Base-by-base conservation (phyloP, 441 rosid genomes). In the Omphalea diandra region DNA sequence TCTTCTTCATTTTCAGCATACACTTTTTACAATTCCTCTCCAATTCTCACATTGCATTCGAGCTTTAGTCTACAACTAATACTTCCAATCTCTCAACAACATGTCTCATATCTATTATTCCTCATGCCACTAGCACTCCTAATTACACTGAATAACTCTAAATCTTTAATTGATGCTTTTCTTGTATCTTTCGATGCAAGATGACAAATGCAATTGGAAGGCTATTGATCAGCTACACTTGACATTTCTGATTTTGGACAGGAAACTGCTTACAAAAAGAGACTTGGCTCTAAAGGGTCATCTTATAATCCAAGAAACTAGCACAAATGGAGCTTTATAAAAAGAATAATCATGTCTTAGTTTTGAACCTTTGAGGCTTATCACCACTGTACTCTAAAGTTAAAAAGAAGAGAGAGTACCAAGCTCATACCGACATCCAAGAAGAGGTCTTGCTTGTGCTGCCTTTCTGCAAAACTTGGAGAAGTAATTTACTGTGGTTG, bases 351-450 rank as follows among this genome's bases (percentile, higher is more conserved):
- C 73, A 68, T 44, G 38, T 58, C 27, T 20, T 35, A 38, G 15
- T 43, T 38, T 49, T 15, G 56, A 71, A 38, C 18, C 47, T 38
- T 49, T 15, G 56, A 71, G 24, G 46, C 47, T 61, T 61, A 12
- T 1, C 17, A n/a, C 22, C 38, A 38, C 53, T 24, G 3, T 40
- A n/a, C n/a, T n/a, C n/a, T 20, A 47, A 49, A 68, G 44, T 10
- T n/a, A 20, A 20, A 50, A 50, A n/a, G n/a, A 18, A 69, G 58
- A 65, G 20, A 67, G 40, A 65, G 58, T 26, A 27, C 7, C 32
- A 65, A 70, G 67, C 57, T 76, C 88, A 32, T 80, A 87, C 94
- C 85, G 85, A 77, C 91, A 88, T 85, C 79, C 61, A 76, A 68
- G 66, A 63, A 58, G 67, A 61, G 82, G 77, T 49, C 2, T 27